These are phyloP conservation scores for Aristolochia fimbriata DNA, from an alignment of 164 flowering plant species.

Conservation along the genomic window DNA sequence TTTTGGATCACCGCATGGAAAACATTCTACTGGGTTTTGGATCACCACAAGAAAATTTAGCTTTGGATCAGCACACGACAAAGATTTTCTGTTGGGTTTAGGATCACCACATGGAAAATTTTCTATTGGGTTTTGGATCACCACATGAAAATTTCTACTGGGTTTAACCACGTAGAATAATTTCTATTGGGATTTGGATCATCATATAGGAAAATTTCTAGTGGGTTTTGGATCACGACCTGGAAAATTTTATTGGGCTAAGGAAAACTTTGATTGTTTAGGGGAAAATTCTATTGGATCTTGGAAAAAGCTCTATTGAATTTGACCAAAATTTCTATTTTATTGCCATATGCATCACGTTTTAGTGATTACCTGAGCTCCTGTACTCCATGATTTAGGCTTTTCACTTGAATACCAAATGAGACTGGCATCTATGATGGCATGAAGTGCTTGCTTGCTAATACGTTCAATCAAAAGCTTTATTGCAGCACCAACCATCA, in stretches of 20 bases:
- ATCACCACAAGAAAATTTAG: too few species aligned
- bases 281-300: too few species aligned
- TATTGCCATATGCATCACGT: not conserved
- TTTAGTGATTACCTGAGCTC: constrained; percentile 63
- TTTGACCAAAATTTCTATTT: not conserved
- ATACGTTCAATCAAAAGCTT: constrained; percentile 52
- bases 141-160: not conserved
- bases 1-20: too few species aligned
- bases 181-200: not conserved
- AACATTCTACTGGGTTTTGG: too few species aligned
- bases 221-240: too few species aligned
- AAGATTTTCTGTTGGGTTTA: too few species aligned
- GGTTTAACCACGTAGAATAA: not conserved
- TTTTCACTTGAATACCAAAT: constrained; percentile 59
- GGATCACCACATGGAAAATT: too few species aligned
- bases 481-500: constrained; percentile 53
- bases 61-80: too few species aligned
- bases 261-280: too few species aligned
- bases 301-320: too few species aligned
- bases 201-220: too few species aligned
- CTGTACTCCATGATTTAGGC: constrained; percentile 45
- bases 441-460: constrained; percentile 31
- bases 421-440: constrained; percentile 42
- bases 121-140: not conserved
- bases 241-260: too few species aligned